Conservation (phyloP, 805 yeast species). For the Wickerhamomyces canadensis region DNA sequence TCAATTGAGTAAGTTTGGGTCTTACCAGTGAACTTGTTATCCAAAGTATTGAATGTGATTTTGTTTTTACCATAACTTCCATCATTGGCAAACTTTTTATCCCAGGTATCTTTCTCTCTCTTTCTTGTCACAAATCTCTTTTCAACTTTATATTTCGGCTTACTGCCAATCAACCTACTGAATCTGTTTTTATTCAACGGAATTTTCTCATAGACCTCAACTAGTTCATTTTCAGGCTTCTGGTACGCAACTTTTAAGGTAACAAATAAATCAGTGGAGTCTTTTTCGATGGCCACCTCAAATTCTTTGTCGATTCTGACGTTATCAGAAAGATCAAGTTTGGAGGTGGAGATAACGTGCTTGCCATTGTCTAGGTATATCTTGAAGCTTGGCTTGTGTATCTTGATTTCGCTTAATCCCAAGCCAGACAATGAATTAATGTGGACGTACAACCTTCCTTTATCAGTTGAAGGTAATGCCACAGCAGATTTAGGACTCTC, state of each 20-base stretch:
- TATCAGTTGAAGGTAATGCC: conserved; percentile 34
- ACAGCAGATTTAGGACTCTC: conserved; percentile 5
- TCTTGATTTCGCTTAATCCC: conserved; percentile 37
- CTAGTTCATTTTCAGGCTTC: conserved; percentile 38
- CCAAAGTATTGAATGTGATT: conserved; percentile 55
- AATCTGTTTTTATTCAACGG: conserved; percentile 40
- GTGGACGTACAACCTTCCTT: conserved; percentile 38
- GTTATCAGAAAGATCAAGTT: conserved; percentile 27
- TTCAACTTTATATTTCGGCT: conserved; percentile 30
- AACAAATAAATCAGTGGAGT: conserved; percentile 55
- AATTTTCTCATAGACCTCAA: conserved; percentile 56
- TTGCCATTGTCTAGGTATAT: conserved; percentile 67
- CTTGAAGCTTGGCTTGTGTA: conserved; percentile 40
- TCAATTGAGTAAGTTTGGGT: conserved; percentile 49
- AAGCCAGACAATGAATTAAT: conserved; percentile 43
- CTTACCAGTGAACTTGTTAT: conserved; percentile 48
- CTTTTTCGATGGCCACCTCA: conserved; percentile 58
- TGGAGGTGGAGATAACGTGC: conserved; percentile 67
- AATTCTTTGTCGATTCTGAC: conserved; percentile 63
- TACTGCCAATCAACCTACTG: conserved; percentile 40
- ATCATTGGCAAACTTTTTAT: conserved; percentile 63
- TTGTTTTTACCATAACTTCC: conserved; percentile 87
- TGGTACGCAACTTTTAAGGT: conserved; percentile 67
- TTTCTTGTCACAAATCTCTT: conserved; percentile 46
- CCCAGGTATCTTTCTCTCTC: conserved; percentile 52